Base-by-base conservation (phyloP, 139 green algal species). In the Edaphochlamys debaryana region DNA sequence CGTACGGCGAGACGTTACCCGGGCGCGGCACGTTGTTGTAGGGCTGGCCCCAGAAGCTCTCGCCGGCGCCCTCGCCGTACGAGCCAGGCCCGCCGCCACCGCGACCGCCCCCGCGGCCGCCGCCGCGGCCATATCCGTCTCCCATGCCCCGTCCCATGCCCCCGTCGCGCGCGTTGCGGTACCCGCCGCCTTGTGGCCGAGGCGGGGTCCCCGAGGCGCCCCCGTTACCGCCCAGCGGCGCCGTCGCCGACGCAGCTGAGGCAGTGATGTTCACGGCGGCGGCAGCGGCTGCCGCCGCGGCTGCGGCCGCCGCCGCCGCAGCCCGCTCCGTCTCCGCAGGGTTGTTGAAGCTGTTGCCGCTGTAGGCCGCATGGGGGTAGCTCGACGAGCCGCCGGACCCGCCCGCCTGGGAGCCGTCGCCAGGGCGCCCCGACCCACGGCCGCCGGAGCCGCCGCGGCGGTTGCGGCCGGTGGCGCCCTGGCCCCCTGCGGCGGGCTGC, bases 301-400 rank as follows among this genome's bases (percentile, higher is more conserved):
- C 73, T 13, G 74, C 74, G 17, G 74, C 74, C 20, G 76, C 75
- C 6, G 76, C 76, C 25, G 76, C 63, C 0, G 76, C 60, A 6
- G 75, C 75, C 13, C 75, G 75, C 60, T 81, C 75, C 20, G 75
- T 81, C 11, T 63, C 75, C 2, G 58, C 75, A 3, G 75, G 75
- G 75, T 81, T 82, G 62, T 67, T 67, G 36, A 82, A 82, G 76
- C 76, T 82, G 42, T 62, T 62, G 22, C 63, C 76, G 76, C 76
- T 73, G 62, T 63, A 66, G 32, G 75, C 75, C 4, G 38, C 34
- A 5, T 27, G 25, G 2, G 60, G 60, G n/a, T 38, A 38, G 54
- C n/a, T n/a, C 56, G 32, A 27, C 27, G 25, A 30, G 56, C 20
- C 20, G 56, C 56, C 56, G 56, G 19, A 17, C 8, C 56, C 56